Percentiles rank a stretch among this genome's conserved stretches.
Conservation (phyloP, 2,329 filamentous ascomycete genomes). For the Aspergillus persii region DNA sequence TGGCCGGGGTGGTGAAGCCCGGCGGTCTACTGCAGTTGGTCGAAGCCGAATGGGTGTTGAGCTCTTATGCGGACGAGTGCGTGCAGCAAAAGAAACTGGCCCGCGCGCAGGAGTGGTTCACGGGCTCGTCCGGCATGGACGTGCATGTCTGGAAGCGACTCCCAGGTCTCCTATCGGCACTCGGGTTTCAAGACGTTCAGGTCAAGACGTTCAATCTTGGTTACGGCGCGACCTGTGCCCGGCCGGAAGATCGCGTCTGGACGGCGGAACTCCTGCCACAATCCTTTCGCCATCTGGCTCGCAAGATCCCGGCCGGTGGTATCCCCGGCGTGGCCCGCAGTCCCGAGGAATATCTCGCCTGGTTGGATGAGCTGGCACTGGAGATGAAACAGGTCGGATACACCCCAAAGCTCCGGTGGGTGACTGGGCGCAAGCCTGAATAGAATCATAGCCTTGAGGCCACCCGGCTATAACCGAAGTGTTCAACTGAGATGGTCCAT, state of each 20-base stretch:
- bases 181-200: conserved; percentile 8
- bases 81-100: conserved; percentile 8
- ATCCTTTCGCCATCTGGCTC: conserved; percentile 10
- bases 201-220: conserved; percentile 7
- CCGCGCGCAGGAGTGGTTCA: conserved; percentile 9
- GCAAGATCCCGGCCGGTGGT: conserved; percentile 12
- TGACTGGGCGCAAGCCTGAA: conserved; percentile 5
- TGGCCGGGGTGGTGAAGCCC: conserved; percentile 4
- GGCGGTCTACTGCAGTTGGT: conserved; percentile 12
- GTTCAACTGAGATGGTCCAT: too few relatives aligned
- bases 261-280: conserved; percentile 9
- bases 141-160: conserved; percentile 11
- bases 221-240: conserved; percentile 7
- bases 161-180: background rate
- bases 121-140: conserved; percentile 9
- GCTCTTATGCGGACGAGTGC: background rate
- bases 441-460: too few relatives aligned
- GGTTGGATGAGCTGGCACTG: conserved; percentile 8
- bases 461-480: too few relatives aligned
- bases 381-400: conserved; percentile 13
- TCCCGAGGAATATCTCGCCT: conserved; percentile 8
- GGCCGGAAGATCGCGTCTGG: conserved; percentile 2
- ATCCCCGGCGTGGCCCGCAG: conserved; percentile 12
- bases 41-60: conserved; percentile 11
- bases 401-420: conserved; percentile 8